Evolutionary conservation across 805 yeast species (phyloP).

Genomic region (Pichia paraexigua): DNA sequence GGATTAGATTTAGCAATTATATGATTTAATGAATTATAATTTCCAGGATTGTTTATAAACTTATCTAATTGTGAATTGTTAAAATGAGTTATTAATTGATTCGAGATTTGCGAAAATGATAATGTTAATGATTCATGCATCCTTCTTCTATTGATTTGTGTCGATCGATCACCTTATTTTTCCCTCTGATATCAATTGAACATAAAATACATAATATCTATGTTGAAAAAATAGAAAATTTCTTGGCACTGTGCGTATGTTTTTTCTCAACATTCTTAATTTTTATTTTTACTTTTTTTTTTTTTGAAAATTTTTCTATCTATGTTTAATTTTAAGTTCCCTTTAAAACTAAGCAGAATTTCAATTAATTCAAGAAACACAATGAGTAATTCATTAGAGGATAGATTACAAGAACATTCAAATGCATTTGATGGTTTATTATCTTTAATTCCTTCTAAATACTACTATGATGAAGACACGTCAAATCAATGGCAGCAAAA

Average conservation of each 20-base stretch:
- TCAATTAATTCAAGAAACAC: background rate
- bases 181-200: no score
- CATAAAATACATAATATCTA: no score
- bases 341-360: no score
- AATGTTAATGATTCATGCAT: constrained; percentile 73
- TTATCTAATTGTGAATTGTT: constrained; percentile 72
- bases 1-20: constrained; percentile 1
- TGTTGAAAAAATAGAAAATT: no score
- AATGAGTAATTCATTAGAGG: constrained; percentile 35
- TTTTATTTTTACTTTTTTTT: constrained; percentile 4
- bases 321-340: background rate
- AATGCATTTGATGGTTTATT: constrained; percentile 81
- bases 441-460: constrained; percentile 89
- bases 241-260: no score
- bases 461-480: constrained; percentile 85
- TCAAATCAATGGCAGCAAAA: constrained; percentile 86
- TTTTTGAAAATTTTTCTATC: background rate
- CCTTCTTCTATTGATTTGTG: no score
- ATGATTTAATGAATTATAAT: background rate
- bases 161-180: no score
- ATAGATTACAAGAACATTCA: constrained; percentile 70
- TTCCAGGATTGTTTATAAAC: constrained; percentile 30
- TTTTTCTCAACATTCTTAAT: background rate
- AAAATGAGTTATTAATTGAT: constrained; percentile 72
- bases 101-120: constrained; percentile 64